Percentiles rank a stretch among this genome's conserved stretches.
Evolutionary conservation across 2,329 filamentous ascomycete genomes (phyloP).

Genomic region (Xylariaceae sp.): DNA sequence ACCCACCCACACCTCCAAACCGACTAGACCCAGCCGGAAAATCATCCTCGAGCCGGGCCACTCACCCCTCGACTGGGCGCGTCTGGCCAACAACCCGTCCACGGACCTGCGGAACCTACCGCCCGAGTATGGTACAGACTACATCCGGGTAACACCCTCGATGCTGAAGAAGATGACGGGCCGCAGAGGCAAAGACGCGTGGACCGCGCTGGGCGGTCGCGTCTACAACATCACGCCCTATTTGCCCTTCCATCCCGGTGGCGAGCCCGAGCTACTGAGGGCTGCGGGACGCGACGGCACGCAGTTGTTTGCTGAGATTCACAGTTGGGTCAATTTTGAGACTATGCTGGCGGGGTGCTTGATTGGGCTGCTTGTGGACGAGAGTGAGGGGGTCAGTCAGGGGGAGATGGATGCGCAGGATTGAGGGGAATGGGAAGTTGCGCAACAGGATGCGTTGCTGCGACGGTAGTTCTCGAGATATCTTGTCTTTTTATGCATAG

Average conservation of each 20-base stretch:
- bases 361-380: slow-evolving; percentile 60
- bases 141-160: slow-evolving; percentile 75
- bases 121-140: slow-evolving; percentile 43
- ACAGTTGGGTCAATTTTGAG: slow-evolving; percentile 71
- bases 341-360: slow-evolving; percentile 63
- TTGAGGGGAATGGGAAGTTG: background rate
- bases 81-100: slow-evolving; percentile 59
- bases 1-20: slow-evolving; percentile 49
- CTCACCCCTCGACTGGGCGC: slow-evolving; percentile 94
- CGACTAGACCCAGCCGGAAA: slow-evolving; percentile 59
- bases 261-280: slow-evolving; percentile 66
- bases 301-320: slow-evolving; percentile 61
- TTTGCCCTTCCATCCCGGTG: slow-evolving; percentile 85
- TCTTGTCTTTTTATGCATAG: too few species aligned
- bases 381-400: slow-evolving; percentile 43
- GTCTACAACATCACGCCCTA: slow-evolving; percentile 96
- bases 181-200: slow-evolving; percentile 79
- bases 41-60: slow-evolving; percentile 84
- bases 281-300: slow-evolving; percentile 60
- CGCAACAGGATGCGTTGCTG: too few species aligned
- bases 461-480: too few species aligned
- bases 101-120: slow-evolving; percentile 65
- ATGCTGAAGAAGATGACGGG: slow-evolving; percentile 77
- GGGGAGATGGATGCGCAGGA: slow-evolving; percentile 56
- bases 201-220: slow-evolving; percentile 83